Evolutionary conservation across 148 eudicot species (phyloP).

Genomic region (Simmondsia chinensis): DNA sequence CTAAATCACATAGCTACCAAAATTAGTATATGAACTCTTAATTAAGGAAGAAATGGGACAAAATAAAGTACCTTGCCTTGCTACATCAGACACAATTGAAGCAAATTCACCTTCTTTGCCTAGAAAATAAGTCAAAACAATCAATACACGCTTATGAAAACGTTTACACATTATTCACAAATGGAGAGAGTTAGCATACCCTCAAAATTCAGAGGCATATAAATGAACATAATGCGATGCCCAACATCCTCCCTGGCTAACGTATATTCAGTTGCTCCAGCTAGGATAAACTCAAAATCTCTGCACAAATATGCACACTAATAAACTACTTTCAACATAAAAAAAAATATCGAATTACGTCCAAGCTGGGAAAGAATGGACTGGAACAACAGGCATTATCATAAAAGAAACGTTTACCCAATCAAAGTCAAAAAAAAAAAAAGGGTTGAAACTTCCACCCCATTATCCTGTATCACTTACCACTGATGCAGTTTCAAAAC

Average conservation of each 20-base stretch:
- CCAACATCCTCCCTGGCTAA: conserved; percentile 83
- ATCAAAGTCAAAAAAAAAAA: no score
- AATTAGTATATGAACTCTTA: no score
- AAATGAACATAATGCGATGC: conserved; percentile 55
- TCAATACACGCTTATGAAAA: neutral
- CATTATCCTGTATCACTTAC: no score
- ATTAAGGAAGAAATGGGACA: neutral
- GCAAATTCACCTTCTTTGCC: conserved; percentile 88
- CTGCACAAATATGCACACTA: conserved; percentile 24
- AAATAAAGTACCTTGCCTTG: conserved; percentile 52
- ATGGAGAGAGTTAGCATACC: conserved; percentile 30
- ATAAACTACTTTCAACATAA: neutral
- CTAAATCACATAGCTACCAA: no score
- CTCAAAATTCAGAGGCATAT: conserved; percentile 85
- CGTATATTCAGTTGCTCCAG: conserved; percentile 69
- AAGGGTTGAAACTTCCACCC: no score
- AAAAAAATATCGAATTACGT: neutral
- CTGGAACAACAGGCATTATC: no score
- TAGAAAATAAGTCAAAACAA: conserved; percentile 25
- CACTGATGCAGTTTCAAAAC: no score
- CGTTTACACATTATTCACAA: conserved; percentile 2
- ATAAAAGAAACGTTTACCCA: neutral
- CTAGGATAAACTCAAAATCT: conserved; percentile 45
- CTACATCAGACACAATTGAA: conserved; percentile 45
- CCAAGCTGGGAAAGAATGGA: no score